Evolutionary conservation across 495 filamentous ascomycete species (phyloP).

Genomic region (Tuber aestivum): DNA sequence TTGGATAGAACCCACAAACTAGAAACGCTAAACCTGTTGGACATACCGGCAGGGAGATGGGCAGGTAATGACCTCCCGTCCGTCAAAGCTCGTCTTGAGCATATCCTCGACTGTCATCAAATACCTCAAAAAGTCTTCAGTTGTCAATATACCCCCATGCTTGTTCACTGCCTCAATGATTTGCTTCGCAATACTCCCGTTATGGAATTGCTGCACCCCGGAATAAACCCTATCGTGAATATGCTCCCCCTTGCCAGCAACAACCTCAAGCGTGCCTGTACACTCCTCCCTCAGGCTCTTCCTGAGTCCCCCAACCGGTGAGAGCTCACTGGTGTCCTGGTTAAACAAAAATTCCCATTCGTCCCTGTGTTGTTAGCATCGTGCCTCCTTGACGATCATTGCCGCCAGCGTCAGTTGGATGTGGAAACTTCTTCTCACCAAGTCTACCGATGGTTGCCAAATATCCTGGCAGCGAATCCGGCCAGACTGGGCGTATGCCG

Average conservation of each 20-base stretch:
- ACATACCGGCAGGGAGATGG: slow-evolving; percentile 37
- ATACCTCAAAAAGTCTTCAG: slow-evolving; percentile 34
- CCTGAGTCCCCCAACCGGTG: slow-evolving; percentile 33
- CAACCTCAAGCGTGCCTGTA: slow-evolving; percentile 28
- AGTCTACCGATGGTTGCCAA: slow-evolving; percentile 34
- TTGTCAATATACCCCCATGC: slow-evolving; percentile 31
- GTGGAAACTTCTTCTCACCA: slow-evolving; percentile 30
- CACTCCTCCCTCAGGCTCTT: slow-evolving; percentile 26
- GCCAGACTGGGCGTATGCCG: slow-evolving; percentile 33
- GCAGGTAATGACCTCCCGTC: slow-evolving; percentile 37
- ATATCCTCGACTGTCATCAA: slow-evolving; percentile 37
- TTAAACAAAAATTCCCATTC: slow-evolving; percentile 37
- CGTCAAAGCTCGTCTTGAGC: slow-evolving; percentile 26
- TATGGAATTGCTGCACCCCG: slow-evolving; percentile 37
- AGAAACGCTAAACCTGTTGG: neutral
- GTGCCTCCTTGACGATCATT: slow-evolving; percentile 20
- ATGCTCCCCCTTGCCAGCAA: slow-evolving; percentile 22
- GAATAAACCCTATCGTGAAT: slow-evolving; percentile 11
- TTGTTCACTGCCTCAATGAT: slow-evolving; percentile 20
- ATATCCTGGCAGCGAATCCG: slow-evolving; percentile 37
- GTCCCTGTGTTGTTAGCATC: slow-evolving; percentile 23
- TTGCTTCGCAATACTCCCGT: slow-evolving; percentile 32
- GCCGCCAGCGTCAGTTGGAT: slow-evolving; percentile 24
- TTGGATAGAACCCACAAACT: slow-evolving; percentile 13
- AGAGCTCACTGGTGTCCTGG: slow-evolving; percentile 23